Conservation (phyloP, 2,329 filamentous ascomycete genomes). For the Diaporthe ilicicola region DNA sequence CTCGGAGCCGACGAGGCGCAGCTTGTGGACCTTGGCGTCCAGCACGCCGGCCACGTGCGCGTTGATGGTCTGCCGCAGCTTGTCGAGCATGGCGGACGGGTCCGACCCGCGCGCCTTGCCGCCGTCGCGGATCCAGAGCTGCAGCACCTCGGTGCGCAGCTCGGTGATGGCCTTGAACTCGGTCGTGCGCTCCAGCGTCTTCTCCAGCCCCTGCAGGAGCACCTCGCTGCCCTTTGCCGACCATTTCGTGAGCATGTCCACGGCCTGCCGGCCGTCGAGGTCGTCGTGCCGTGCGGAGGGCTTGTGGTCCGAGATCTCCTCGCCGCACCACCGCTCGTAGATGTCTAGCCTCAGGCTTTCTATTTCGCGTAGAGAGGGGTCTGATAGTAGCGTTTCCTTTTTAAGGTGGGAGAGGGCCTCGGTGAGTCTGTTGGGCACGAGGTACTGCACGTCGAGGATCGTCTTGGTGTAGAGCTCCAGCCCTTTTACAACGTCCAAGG, state of each 20-base stretch:
- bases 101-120: constrained; percentile 72
- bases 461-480: constrained; percentile 80
- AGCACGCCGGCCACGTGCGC: constrained; percentile 71
- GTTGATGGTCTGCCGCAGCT: constrained; percentile 75
- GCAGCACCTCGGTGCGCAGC: constrained; percentile 74
- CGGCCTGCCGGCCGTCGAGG: constrained; percentile 66
- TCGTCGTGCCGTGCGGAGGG: constrained; percentile 89
- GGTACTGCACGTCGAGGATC: constrained; percentile 76
- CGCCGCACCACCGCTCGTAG: constrained; percentile 80
- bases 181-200: constrained; percentile 64
- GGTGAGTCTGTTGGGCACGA: constrained; percentile 77
- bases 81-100: constrained; percentile 72
- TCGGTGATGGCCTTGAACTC: constrained; percentile 76
- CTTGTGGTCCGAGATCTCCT: constrained; percentile 84
- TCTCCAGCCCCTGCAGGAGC: constrained; percentile 69
- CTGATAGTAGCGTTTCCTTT: constrained; percentile 74
- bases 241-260: constrained; percentile 71
- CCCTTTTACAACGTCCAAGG: constrained; percentile 66
- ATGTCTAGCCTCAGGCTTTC: constrained; percentile 81
- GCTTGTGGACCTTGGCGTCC: constrained; percentile 67
- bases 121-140: constrained; percentile 78
- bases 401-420: constrained; percentile 76
- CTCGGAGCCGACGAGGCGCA: constrained; percentile 71
- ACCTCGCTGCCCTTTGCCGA: constrained; percentile 66
- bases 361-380: constrained; percentile 70